Conservation (phyloP, 176 grass and related monocot genomes). For the Typha latifolia region DNA sequence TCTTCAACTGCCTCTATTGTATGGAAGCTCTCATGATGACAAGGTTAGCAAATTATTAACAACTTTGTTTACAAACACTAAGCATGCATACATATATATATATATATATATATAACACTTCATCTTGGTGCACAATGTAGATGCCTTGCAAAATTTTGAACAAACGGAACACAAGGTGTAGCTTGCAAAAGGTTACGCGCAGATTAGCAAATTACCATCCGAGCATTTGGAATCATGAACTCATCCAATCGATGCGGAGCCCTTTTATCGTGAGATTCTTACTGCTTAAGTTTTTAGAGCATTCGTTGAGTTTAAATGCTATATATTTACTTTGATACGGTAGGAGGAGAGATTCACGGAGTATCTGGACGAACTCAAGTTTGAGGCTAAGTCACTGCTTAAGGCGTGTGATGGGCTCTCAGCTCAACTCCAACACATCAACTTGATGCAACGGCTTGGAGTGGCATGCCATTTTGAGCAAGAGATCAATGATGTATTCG, state of each 20-base stretch:
- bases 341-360: not conserved
- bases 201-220: conserved; percentile 4
- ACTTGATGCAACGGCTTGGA: not conserved
- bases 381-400: not conserved
- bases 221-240: not conserved
- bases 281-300: no score
- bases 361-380: not conserved
- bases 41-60: no score
- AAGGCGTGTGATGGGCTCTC: not conserved
- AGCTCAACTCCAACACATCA: not conserved
- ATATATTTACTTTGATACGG: not conserved
- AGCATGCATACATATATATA: no score
- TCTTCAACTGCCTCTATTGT: no score
- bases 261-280: no score
- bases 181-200: not conserved
- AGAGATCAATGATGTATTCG: not conserved
- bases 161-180: no score
- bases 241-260: not conserved
- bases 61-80: no score
- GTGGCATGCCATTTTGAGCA: not conserved
- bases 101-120: no score
- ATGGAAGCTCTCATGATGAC: no score
- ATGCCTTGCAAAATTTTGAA: not conserved
- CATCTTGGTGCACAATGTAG: not conserved
- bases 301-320: no score